Conservation (phyloP, 257 asterid species). For the Plantago ovata region DNA sequence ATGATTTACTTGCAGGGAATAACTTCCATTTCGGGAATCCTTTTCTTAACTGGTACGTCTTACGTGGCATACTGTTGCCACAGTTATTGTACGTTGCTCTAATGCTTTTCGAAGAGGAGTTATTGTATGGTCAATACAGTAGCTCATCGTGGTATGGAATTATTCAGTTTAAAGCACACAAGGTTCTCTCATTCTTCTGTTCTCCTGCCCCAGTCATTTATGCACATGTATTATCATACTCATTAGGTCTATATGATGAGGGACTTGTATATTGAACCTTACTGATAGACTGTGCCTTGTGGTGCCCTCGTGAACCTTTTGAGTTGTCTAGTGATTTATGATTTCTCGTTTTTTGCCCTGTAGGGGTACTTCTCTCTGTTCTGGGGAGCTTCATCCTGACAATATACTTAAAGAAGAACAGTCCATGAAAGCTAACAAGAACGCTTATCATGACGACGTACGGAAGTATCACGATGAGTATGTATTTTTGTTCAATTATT, state of each 20-base stretch:
- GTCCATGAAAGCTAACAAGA: constrained; percentile 53
- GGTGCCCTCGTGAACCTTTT: constrained; percentile 18
- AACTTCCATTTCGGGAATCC: constrained; percentile 87
- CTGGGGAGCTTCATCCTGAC: constrained; percentile 84
- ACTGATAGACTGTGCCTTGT: constrained; percentile 3
- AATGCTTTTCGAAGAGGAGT: too few species aligned
- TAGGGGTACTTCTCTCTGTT: constrained; percentile 85
- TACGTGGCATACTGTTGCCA: constrained; percentile 9
- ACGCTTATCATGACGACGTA: constrained; percentile 51
- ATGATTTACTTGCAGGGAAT: constrained; percentile 67
- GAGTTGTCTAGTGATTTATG: constrained; percentile 23
- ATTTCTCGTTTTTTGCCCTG: constrained; percentile 14
- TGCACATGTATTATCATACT: too few species aligned
- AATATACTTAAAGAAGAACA: constrained; percentile 50
- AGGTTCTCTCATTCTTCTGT: too few species aligned
- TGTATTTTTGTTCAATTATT: constrained; percentile 23
- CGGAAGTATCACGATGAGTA: constrained; percentile 74
- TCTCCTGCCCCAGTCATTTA: too few species aligned
- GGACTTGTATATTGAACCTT: not conserved
- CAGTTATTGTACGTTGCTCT: too few species aligned
- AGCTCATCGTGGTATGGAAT: too few species aligned
- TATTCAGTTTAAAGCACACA: too few species aligned
- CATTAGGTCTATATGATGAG: too few species aligned
- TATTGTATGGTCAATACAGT: too few species aligned
- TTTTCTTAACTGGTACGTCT: constrained; percentile 66